Percentiles rank a stretch among this genome's conserved stretches.
Conservation (phyloP, 305 asterid species). For the Euphrasia arctica region DNA sequence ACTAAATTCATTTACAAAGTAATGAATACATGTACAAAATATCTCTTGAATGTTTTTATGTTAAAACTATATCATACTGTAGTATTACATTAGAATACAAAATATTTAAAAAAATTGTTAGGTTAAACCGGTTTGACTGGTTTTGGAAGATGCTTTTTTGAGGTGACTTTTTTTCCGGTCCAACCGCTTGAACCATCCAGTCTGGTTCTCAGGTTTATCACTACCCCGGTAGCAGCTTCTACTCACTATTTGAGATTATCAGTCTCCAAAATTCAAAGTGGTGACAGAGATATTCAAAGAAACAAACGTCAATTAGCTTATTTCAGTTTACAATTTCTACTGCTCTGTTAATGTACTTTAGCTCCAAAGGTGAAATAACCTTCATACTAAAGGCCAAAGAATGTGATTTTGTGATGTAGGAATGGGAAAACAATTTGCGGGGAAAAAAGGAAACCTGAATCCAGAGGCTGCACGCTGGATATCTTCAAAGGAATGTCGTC, state of each 20-base stretch:
- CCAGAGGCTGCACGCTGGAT: slow-evolving; percentile 93
- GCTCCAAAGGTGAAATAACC: slow-evolving; percentile 1
- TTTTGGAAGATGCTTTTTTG: too few relatives aligned
- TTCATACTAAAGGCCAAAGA: slow-evolving; percentile 27
- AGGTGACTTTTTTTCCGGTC: too few relatives aligned
- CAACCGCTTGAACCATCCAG: too few relatives aligned
- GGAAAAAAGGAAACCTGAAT: slow-evolving; percentile 59
- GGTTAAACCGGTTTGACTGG: too few relatives aligned
- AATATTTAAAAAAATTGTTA: too few relatives aligned
- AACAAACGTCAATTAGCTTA: background rate
- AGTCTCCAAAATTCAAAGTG: background rate
- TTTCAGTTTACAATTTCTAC: slow-evolving; percentile 5
- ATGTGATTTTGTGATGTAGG: slow-evolving; percentile 19
- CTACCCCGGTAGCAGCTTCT: background rate
- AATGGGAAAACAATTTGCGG: slow-evolving; percentile 6
- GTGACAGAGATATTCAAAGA: background rate
- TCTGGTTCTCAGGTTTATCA: too few relatives aligned
- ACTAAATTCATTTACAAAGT: too few relatives aligned
- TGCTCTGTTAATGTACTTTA: slow-evolving; percentile 3
- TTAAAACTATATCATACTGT: too few relatives aligned
- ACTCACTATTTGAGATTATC: background rate
- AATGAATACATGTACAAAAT: too few relatives aligned
- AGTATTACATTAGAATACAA: too few relatives aligned
- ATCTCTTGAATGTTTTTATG: too few relatives aligned
- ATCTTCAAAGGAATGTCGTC: slow-evolving; percentile 79